Base-by-base conservation (phyloP, 495 filamentous ascomycete genomes). In the Aspergillus sclerotioniger region DNA sequence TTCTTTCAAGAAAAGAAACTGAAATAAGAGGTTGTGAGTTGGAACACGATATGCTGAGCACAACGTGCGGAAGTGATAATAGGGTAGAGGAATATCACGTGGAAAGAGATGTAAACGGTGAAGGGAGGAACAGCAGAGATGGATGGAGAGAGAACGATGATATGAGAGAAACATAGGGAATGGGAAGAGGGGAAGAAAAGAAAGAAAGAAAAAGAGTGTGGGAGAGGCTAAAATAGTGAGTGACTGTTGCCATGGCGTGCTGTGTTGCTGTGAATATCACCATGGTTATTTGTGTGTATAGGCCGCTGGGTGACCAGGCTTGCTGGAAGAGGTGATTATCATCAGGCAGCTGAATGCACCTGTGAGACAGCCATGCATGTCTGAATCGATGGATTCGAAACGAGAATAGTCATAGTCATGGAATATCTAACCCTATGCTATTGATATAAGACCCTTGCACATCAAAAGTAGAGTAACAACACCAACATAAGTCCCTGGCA, bases 41-140 rank as follows among this genome's bases (percentile, higher is more conserved):
- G 5, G 5, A 5, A 25, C 25, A 25, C 25, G 5, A 25, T 25
- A 5, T 25, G 2, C 25, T 25, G 25, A 3, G 5, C 25, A 3
- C 25, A 25, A 25, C 25, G 25, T 25, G 25, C 25, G 6, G 46
- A 31, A 35, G 1, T 44, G 51, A 20, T 17, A 37, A 29, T 59
- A 63, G 62, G 62, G 57, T 29, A 51, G n/a, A 32, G 21, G 15
- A 31, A 2, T 8, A 43, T 64, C 62, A 64, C 58, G 62, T 64
- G 62, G 37, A 37, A 2, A 10, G 33, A 37, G 9, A 37, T 37
- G 33, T n/a, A 15, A 15, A 3, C 9, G 33, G 33, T 37, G 33
- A 15, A 10, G 33, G 7, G 33, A 2, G 7, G 9, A 15, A 37
- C 25, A 25, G 5, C 25, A 25, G 25, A 37, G 3, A 2, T 37